These are phyloP conservation scores for Coemansia furcata DNA, from an alignment of 192 early-diverging fungal genomes.

Conservation along the genomic window DNA sequence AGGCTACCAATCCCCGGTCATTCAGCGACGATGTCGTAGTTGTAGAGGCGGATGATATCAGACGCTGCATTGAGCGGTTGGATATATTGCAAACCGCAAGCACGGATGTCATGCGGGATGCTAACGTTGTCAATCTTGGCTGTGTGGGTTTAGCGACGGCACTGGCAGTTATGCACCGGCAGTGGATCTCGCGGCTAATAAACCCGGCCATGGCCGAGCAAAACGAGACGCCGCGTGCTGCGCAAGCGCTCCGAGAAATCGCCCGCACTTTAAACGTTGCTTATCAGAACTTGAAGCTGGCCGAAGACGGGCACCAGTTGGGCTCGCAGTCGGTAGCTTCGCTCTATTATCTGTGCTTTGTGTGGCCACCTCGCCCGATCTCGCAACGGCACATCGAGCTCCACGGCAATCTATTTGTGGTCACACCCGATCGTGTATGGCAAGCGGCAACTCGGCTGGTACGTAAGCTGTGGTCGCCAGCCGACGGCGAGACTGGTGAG, in stretches of 20 bases:
- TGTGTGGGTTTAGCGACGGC: conserved; percentile 18
- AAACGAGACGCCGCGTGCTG: conserved; percentile 21
- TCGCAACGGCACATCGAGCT: conserved; percentile 27
- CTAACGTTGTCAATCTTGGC: conserved; percentile 1
- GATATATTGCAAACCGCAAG: conserved; percentile 12
- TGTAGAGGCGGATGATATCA: conserved; percentile 30
- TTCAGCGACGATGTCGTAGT: conserved; percentile 18
- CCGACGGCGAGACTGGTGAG: background rate
- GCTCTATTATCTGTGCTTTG: conserved; percentile 43
- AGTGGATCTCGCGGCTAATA: conserved; percentile 25
- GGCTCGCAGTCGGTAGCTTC: conserved; percentile 11
- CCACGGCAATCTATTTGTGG: conserved; percentile 18
- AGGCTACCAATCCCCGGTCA: background rate
- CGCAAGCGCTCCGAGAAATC: conserved; percentile 22
- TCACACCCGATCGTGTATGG: conserved; percentile 46
- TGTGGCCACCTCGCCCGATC: conserved; percentile 41
- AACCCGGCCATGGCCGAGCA: conserved; percentile 29
- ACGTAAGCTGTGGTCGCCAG: conserved; percentile 5
- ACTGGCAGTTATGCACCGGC: conserved; percentile 35
- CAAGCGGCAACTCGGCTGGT: conserved; percentile 23
- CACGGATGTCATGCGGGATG: background rate
- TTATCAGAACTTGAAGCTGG: background rate
- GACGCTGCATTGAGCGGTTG: conserved; percentile 38
- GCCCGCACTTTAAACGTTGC: conserved; percentile 17
- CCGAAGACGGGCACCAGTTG: conserved; percentile 9